Evolutionary conservation across 352 stramenopile genomes (phyloP), one percentile per base, ranked within the genome.

Genomic region (Phytophthora citricola): DNA sequence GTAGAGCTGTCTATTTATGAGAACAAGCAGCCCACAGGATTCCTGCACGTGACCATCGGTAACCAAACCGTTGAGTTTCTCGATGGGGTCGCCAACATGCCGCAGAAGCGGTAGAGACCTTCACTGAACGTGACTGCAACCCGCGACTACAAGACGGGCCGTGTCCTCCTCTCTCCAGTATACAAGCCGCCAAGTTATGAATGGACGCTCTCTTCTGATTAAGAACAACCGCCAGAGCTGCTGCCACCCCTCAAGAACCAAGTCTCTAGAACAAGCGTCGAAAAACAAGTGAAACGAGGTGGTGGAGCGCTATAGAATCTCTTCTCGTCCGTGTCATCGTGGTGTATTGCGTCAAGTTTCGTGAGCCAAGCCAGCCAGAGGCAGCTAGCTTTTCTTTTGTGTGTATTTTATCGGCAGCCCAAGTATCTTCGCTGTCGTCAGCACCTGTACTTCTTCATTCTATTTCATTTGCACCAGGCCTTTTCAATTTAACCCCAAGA

Each of bases 21-120:
- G 65, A 81, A 81, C 69, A 93, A 93, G 68, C 85, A 93, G 58
- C 85, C 85, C 5, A 93, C 85, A 14, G 85, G 85, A 39, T 87
- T 90, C 53, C 75, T 93, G 24, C 85, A 93, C 66, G 85, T 93
- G 63, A 93, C 85, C 2, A 68, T 79, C 29, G 85, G 85, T 50
- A 93, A 93, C 67, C 85, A 93, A 75, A 93, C 85, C 2, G 85
- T 93, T 44, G 85, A 93, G 61, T 93, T 93, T 58, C 65, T 92
- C 14, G 85, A 92, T 54, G 85, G 85, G 48, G 85, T 93, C 9
- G 85, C 83, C 59, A 93, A 93, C 67, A 91, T 93, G 81, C 85
- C 85, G 43, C 81, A 81, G 58, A 91, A 93, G 72, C 81, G 84
- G 74, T 92, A 89, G 78, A 65, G 46, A 45, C 6, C 22, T 47